Conservation (phyloP, 208 protist genomes). For the Leishmania lainsoni region DNA sequence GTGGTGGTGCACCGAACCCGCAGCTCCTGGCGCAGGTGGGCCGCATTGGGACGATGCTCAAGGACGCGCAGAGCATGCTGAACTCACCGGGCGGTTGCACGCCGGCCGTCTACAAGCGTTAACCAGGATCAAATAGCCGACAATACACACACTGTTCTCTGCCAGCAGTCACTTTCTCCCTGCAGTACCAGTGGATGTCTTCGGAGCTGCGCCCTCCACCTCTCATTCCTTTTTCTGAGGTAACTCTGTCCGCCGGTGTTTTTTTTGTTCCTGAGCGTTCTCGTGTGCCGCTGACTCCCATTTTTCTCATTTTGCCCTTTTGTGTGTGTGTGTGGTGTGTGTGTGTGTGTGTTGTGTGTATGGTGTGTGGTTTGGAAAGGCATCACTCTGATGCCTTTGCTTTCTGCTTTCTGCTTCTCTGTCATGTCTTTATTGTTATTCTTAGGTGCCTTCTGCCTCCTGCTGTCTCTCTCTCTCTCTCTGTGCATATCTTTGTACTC, state of each 20-base stretch:
- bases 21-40: slow-evolving; percentile 20
- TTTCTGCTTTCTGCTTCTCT: neutral
- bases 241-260: neutral
- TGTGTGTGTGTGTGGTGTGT: neutral
- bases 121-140: neutral
- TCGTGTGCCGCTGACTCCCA: neutral
- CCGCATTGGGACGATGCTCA: slow-evolving; percentile 47
- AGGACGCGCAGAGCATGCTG: slow-evolving; percentile 49
- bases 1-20: slow-evolving; percentile 28
- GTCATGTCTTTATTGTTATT: neutral
- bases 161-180: neutral
- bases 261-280: neutral
- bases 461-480: neutral
- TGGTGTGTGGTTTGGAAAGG: neutral
- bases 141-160: neutral
- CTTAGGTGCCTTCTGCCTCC: neutral
- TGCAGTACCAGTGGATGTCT: neutral
- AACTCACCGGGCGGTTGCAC: slow-evolving; percentile 37
- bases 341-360: too few species aligned
- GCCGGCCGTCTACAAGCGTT: slow-evolving; percentile 49
- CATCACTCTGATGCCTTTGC: neutral
- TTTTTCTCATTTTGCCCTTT: neutral
- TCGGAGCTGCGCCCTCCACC: neutral
- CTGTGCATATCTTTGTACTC: neutral
- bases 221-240: neutral